phyloP scores from a whole-genome alignment of 169 alveolate species.

The Cardiosporidium cionae region DNA sequence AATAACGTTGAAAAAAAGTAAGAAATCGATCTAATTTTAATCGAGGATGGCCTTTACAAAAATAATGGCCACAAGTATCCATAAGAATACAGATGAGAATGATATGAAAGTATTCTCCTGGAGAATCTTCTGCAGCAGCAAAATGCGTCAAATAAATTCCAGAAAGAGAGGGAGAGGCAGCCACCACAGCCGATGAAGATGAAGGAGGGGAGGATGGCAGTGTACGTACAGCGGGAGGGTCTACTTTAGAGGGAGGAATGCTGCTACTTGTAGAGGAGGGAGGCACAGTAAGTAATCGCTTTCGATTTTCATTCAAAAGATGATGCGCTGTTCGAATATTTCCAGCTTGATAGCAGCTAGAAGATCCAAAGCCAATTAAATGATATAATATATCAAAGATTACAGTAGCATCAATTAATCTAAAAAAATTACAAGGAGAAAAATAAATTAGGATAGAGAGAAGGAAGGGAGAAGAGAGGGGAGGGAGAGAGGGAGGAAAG shows the following conservation, averaged over 20 bases:
- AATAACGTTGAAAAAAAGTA: conserved; percentile 13
- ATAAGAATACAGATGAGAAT: conserved; percentile 1
- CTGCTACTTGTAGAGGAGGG: not conserved
- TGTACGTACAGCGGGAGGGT: not conserved
- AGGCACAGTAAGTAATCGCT: not conserved
- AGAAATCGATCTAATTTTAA: conserved; percentile 18
- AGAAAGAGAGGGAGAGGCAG: no score
- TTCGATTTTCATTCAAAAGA: not conserved
- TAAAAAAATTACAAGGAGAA: not conserved
- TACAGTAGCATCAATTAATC: conserved; percentile 13
- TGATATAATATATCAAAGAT: conserved; percentile 11
- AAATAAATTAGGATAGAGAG: no score
- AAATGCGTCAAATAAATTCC: not conserved
- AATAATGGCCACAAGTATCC: conserved; percentile 14
- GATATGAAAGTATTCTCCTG: not conserved
- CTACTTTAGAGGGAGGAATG: not conserved
- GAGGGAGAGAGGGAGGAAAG: not conserved
- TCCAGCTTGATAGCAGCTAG: not conserved
- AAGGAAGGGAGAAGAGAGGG: not conserved
- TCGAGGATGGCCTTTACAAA: not conserved
- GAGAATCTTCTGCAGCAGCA: conserved; percentile 9
- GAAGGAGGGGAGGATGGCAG: not conserved
- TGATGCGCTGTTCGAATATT: not conserved
- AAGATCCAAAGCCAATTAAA: conserved; percentile 15
- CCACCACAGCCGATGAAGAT: not conserved